Evolutionary conservation across 345 rosid species (phyloP).

Genomic region (Hevea brasiliensis): DNA sequence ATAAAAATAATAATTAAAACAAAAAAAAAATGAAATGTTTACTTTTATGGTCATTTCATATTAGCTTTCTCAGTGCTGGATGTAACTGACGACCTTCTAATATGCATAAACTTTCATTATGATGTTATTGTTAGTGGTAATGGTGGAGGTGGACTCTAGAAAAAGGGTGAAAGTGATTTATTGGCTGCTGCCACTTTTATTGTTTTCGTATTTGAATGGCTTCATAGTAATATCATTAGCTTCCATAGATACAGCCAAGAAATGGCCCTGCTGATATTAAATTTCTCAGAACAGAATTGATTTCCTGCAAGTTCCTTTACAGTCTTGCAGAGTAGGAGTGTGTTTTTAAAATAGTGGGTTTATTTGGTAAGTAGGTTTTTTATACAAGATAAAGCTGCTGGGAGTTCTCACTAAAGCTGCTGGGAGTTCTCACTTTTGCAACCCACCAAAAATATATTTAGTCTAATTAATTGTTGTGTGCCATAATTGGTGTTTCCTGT

Average conservation of each 20-base stretch:
- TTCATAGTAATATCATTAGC: neutral
- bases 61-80: neutral
- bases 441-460: too few relatives aligned
- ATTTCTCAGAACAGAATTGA: neutral
- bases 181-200: neutral
- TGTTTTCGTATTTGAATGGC: neutral
- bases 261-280: neutral
- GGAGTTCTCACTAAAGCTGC: too few relatives aligned
- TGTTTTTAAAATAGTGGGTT: too few relatives aligned
- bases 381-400: too few relatives aligned
- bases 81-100: neutral
- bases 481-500: too few relatives aligned
- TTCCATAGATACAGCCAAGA: neutral
- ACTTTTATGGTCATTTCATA: neutral
- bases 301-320: neutral
- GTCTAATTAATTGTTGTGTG: too few relatives aligned
- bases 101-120: conserved; percentile 3
- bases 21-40: too few relatives aligned
- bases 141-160: neutral
- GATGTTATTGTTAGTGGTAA: conserved; percentile 1
- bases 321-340: too few relatives aligned
- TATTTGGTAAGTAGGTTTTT: too few relatives aligned
- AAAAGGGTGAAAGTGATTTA: conserved; percentile 5
- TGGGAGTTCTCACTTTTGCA: too few relatives aligned
- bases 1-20: too few relatives aligned